phyloP scores from a whole-genome alignment of 2,329 filamentous ascomycete species.

The Chaetomium sp. region DNA sequence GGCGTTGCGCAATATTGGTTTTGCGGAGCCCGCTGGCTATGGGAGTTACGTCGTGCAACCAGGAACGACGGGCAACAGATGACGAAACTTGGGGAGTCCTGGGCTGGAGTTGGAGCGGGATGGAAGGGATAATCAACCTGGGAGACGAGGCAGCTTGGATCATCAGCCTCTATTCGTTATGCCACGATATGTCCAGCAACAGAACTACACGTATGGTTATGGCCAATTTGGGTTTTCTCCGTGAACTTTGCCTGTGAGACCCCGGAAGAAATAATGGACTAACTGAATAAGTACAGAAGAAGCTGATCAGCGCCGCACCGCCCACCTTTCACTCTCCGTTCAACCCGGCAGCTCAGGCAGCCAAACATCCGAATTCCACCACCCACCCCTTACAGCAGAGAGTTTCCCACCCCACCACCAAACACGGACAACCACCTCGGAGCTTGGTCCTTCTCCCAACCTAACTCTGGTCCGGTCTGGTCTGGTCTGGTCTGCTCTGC shows the following conservation, averaged over 20 bases:
- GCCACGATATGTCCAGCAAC: constrained; percentile 12
- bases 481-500: too few species aligned
- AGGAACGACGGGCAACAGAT: background rate
- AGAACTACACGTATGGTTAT: constrained; percentile 17
- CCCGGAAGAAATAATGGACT: too few species aligned
- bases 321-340: background rate
- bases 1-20: background rate
- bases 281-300: too few species aligned
- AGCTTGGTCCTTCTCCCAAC: too few species aligned
- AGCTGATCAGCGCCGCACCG: background rate
- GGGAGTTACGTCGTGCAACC: constrained; percentile 8
- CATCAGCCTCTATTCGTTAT: constrained; percentile 13
- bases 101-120: background rate
- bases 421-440: too few species aligned
- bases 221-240: background rate
- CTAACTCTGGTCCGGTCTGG: too few species aligned
- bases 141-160: constrained; percentile 9
- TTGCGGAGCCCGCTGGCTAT: background rate
- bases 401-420: too few species aligned
- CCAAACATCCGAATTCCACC: too few species aligned
- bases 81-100: background rate
- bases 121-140: background rate
- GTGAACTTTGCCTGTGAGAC: background rate
- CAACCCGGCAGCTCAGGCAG: too few species aligned
- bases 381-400: too few species aligned